Evolutionary conservation across 1,284 basidiomycete species (phyloP), one percentile per base, ranked within the genome.

Genomic region (Ceratobasidium sp.): DNA sequence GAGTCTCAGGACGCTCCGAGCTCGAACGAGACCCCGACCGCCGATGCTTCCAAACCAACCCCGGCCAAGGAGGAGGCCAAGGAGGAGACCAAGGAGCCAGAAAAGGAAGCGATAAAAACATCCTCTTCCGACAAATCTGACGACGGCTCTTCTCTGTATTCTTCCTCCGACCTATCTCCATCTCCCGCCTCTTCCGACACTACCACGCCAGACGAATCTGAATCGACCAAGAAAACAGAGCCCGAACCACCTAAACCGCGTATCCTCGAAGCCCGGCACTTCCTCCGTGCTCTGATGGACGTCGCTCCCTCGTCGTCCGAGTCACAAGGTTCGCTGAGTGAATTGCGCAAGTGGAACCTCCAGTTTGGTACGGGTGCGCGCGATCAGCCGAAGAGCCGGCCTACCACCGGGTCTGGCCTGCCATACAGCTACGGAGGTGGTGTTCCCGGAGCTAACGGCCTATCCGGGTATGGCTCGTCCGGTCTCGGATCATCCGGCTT

Each of bases 261-360:
- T 46, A 86, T 88, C 42, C 86, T 94, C 15, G 84, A 85, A 64
- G 84, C 87, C 72, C 90, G 88, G 79, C 94, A 97, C 83, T 97
- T 97, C 83, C 87, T 87, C 53, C 92, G 93, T 81, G 95, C 95
- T 0, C 87, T 97, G 67, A 91, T 90, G 81, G 95, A 97, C 84
- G 96, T 97, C 81, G 92, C 93, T 0, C 94, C 95, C 10, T 95
- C 94, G 0, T 93, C 92, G 1, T 95, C 94, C 5, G 96, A 97
- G 84, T 88, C 91, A 12, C 85, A 94, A 10, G 95, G 95, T 56
- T 94, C 90, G 66, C 89, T 97, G 60, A 87, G 93, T 1, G 95
- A 95, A 80, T 86, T 97, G 80, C 90, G 95, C 68, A 95, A 93
- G 85, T 97, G 95, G 95, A 96, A 97, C 80, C 93, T 96, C 60